Percentiles rank a stretch among this genome's conserved stretches.
Conservation (phyloP, 768 basidiomycete genomes). For the Trametes cingulata region DNA sequence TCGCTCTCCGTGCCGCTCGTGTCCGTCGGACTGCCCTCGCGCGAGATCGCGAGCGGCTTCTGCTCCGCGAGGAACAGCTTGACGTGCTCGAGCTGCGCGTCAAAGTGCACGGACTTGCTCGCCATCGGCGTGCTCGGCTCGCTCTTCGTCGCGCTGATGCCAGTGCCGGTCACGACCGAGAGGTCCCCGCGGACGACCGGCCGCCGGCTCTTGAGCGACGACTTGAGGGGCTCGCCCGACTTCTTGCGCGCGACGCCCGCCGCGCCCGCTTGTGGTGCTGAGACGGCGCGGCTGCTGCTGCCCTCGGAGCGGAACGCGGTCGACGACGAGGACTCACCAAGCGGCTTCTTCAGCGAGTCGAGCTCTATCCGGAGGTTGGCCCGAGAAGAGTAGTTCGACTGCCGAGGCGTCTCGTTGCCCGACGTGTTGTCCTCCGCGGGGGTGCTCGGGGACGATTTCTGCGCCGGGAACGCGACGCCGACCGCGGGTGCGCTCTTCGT, state of each 20-base stretch:
- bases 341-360: conserved; percentile 1
- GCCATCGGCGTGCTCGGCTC: conserved; percentile 80
- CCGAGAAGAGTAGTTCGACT: conserved; percentile 1
- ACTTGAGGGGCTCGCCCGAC: conserved; percentile 90
- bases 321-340: conserved; percentile 1
- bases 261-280: conserved; percentile 27
- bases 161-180: conserved; percentile 51
- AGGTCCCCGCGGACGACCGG: conserved; percentile 47
- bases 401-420: conserved; percentile 22
- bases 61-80: conserved; percentile 95
- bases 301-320: conserved; percentile 2
- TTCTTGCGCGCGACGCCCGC: conserved; percentile 78
- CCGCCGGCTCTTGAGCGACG: conserved; percentile 79
- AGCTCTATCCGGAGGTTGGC: conserved; percentile 6
- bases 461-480: conserved; percentile 14
- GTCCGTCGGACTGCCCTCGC: conserved; percentile 86
- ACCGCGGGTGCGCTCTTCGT: conserved; percentile 9
- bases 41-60: conserved; percentile 89
- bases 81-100: conserved; percentile 88
- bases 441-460: not conserved
- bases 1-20: conserved; percentile 80
- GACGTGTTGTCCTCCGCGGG: not conserved
- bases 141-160: conserved; percentile 55
- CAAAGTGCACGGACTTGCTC: conserved; percentile 90
- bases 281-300: conserved; percentile 9